These are phyloP conservation scores for Magnolia officinalis DNA, from an alignment of 164 flowering plant species.

Conservation along the genomic window DNA sequence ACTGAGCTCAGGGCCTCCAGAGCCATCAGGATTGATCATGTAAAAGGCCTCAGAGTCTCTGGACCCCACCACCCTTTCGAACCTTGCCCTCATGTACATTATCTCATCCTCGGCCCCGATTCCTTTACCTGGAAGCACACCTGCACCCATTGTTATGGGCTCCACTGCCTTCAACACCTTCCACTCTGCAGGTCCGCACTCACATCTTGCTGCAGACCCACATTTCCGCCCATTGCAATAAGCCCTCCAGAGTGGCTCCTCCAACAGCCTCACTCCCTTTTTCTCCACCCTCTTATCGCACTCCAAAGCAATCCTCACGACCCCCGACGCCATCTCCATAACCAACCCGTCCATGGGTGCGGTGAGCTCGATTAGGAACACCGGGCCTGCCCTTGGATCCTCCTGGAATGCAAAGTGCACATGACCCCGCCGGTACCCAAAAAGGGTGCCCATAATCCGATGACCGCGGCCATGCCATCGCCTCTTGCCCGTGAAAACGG, in stretches of 20 bases:
- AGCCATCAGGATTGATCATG: conserved; percentile 90
- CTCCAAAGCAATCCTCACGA: conserved; percentile 86
- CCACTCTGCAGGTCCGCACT: conserved; percentile 68
- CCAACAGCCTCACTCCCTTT: conserved; percentile 45
- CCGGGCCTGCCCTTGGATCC: conserved; percentile 51
- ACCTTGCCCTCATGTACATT: conserved; percentile 97
- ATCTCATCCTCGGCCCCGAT: conserved; percentile 59
- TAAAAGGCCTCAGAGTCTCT: conserved; percentile 88
- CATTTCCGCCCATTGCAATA: conserved; percentile 92
- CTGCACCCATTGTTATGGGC: conserved; percentile 88
- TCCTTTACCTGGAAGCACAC: conserved; percentile 50
- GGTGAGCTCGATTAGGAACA: conserved; percentile 67
- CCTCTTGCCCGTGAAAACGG: conserved; percentile 29
- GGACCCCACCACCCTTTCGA: conserved; percentile 88
- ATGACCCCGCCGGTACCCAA: conserved; percentile 80
- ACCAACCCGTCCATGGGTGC: conserved; percentile 71
- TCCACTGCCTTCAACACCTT: conserved; percentile 69
- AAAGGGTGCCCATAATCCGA: conserved; percentile 70
- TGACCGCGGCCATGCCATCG: conserved; percentile 36
- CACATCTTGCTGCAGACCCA: conserved; percentile 63
- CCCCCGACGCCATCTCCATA: conserved; percentile 92
- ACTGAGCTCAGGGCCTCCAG: conserved; percentile 89
- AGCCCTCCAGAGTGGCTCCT: conserved; percentile 84
- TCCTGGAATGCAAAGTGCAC: conserved; percentile 82
- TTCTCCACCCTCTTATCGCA: conserved; percentile 57